phyloP scores from a whole-genome alignment of 768 basidiomycete species.

The Galerina marginata region DNA sequence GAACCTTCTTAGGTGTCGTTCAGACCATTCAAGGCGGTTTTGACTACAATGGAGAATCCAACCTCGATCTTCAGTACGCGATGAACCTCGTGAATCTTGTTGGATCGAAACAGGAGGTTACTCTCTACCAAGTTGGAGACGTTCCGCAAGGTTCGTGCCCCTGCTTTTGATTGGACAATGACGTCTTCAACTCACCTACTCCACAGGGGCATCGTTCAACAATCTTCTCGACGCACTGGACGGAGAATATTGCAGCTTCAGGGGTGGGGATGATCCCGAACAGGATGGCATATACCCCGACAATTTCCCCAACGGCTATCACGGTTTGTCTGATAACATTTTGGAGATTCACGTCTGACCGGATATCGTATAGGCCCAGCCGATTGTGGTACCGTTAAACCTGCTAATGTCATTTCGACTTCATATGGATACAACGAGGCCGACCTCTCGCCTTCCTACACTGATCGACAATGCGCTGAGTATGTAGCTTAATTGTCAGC shows the following conservation, averaged over 20 bases:
- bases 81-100: conserved; percentile 47
- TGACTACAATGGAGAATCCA: conserved; percentile 54
- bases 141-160: conserved; percentile 34
- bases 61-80: conserved; percentile 59
- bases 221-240: conserved; percentile 53
- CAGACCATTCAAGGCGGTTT: conserved; percentile 43
- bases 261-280: conserved; percentile 44
- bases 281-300: conserved; percentile 41
- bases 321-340: conserved; percentile 22
- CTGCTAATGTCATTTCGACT: conserved; percentile 47
- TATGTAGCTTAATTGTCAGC: conserved; percentile 20
- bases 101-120: conserved; percentile 35
- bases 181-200: neutral
- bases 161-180: neutral
- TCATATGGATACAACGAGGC: conserved; percentile 50
- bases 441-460: conserved; percentile 38
- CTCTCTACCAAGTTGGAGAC: conserved; percentile 49
- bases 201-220: conserved; percentile 45
- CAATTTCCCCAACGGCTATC: conserved; percentile 35
- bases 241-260: conserved; percentile 43
- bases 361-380: conserved; percentile 17
- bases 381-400: conserved; percentile 43
- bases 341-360: neutral
- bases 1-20: conserved; percentile 36
- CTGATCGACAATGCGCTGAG: conserved; percentile 48